Conservation (phyloP, 441 rosid genomes). For the Pelargonium fulgidum region DNA sequence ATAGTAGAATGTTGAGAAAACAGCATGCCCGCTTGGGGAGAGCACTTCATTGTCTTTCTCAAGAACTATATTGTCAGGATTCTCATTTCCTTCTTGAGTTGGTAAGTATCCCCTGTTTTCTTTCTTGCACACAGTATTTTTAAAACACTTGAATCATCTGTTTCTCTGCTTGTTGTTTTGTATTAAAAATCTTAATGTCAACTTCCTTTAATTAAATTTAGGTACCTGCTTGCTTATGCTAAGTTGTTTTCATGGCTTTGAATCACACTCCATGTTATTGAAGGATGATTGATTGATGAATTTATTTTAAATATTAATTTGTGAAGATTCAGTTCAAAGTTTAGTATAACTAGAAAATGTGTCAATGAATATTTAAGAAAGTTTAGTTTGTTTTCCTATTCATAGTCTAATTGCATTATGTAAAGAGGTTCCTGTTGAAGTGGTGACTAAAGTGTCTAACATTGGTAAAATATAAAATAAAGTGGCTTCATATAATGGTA, state of each 20-base stretch:
- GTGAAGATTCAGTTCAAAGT: no score
- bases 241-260: background rate
- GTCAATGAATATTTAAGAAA: no score
- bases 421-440: no score
- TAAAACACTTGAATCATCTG: background rate
- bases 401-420: no score
- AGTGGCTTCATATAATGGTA: no score
- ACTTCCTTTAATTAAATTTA: background rate
- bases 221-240: background rate
- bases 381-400: no score
- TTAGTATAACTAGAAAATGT: no score
- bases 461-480: no score
- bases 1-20: slow-evolving; percentile 74
- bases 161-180: background rate
- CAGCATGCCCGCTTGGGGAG: slow-evolving; percentile 99
- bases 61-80: slow-evolving; percentile 96
- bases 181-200: background rate
- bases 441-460: no score
- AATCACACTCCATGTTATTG: background rate
- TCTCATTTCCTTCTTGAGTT: slow-evolving; percentile 99
- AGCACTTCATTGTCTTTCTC: slow-evolving; percentile 98
- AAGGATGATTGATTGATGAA: no score
- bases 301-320: no score
- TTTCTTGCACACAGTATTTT: background rate
- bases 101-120: slow-evolving; percentile 35